phyloP scores from a whole-genome alignment of 1,284 basidiomycete genomes.

The Cryptococcus hybrid region DNA sequence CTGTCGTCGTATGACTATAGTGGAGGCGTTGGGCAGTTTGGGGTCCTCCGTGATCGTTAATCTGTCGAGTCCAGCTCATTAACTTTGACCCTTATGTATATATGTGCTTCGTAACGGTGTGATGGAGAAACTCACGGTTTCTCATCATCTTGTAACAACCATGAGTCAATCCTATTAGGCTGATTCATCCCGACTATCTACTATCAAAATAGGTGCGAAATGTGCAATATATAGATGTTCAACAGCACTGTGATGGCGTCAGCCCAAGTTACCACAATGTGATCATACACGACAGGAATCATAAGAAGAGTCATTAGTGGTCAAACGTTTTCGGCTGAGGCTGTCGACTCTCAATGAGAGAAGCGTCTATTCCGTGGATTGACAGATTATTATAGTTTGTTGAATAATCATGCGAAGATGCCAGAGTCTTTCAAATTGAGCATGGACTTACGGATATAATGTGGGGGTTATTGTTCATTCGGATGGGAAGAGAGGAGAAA shows the following conservation, averaged over 20 bases:
- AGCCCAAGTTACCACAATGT: neutral
- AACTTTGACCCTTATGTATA: no score
- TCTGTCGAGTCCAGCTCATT: slow-evolving; percentile 50
- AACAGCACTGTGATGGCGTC: neutral
- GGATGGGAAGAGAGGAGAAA: no score
- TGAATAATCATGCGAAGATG: slow-evolving; percentile 47
- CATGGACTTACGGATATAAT: no score
- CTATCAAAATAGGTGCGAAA: neutral
- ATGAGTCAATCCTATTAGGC: slow-evolving; percentile 79
- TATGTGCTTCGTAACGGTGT: neutral
- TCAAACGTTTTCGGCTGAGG: slow-evolving; percentile 37
- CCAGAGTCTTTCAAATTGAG: no score
- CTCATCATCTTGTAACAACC: slow-evolving; percentile 84
- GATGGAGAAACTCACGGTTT: slow-evolving; percentile 66
- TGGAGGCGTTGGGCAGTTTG: slow-evolving; percentile 95
- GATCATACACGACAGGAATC: neutral
- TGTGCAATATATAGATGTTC: no score
- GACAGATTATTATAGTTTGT: slow-evolving; percentile 53
- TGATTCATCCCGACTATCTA: slow-evolving; percentile 70
- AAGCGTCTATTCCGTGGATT: slow-evolving; percentile 55
- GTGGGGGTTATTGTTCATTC: no score
- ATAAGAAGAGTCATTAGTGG: slow-evolving; percentile 18
- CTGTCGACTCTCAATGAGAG: slow-evolving; percentile 27
- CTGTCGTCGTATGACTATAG: slow-evolving; percentile 90
- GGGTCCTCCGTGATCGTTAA: slow-evolving; percentile 92